Percentiles rank a stretch among this genome's conserved stretches.
Evolutionary conservation across 805 yeast genomes (phyloP).

Genomic region (Ogataea ramenticola): DNA sequence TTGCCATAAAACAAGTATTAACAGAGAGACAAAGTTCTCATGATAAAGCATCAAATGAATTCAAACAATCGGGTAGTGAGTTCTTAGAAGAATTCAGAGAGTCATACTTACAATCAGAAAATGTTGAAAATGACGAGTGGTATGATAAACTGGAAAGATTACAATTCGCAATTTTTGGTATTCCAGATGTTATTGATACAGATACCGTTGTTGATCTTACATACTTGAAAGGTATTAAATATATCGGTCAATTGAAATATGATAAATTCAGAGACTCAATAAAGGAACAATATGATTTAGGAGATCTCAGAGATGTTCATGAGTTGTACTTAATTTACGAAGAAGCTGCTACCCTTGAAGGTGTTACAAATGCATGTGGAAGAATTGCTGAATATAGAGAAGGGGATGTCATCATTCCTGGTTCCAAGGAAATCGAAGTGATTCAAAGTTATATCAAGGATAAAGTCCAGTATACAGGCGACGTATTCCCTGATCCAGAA

Average conservation of each 20-base stretch:
- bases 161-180: conserved; percentile 81
- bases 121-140: conserved; percentile 47
- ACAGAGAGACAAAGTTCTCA: conserved; percentile 77
- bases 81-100: conserved; percentile 52
- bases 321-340: conserved; percentile 29
- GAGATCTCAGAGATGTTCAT: conserved; percentile 32
- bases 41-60: conserved; percentile 46
- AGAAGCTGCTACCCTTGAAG: conserved; percentile 28
- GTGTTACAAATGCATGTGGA: conserved; percentile 25
- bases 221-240: conserved; percentile 61
- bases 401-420: conserved; percentile 24
- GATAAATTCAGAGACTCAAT: conserved; percentile 33
- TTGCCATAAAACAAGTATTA: conserved; percentile 78
- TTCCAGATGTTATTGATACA: conserved; percentile 57
- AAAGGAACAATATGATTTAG: conserved; percentile 36
- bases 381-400: conserved; percentile 28
- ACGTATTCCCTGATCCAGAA: neutral
- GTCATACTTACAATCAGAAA: conserved; percentile 48
- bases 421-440: conserved; percentile 27
- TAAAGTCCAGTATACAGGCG: conserved; percentile 19
- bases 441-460: conserved; percentile 28
- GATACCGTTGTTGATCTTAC: conserved; percentile 50
- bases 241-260: conserved; percentile 62
- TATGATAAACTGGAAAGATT: conserved; percentile 70
- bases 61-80: conserved; percentile 34